Evolutionary conservation across 139 green algal genomes (phyloP), one percentile per base, ranked within the genome.

Genomic region (Chlorella sp.): DNA sequence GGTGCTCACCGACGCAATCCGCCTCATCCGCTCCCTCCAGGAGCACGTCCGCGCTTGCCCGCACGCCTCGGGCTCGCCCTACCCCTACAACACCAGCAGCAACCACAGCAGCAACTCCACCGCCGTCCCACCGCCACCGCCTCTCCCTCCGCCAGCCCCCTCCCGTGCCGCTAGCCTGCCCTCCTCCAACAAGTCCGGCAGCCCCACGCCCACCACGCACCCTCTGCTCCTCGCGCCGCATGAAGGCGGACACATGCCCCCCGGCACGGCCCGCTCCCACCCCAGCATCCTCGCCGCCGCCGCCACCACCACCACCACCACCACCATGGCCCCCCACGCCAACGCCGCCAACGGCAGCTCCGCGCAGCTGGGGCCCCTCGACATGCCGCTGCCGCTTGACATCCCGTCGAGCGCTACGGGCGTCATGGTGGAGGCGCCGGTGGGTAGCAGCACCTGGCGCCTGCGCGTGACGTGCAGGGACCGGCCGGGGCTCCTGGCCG

Each of bases 1-100:
- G 32, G 77, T 91, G 1, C 77, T 91, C 32, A 72, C 83, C 22
- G 87, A 92, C 62, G 80, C 87, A 1, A 92, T 92, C 35, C 32
- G 51, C 17, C 74, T 91, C 10, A 70, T 92, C 6, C 79, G 77
- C 17, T 49, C 74, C 3, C 74, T 89, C 33, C 79, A 87, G 62
- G 49, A 79, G 59, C 76, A 83, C 61, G 3, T 30, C 20, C 55
- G 22, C 55, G 27, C 20, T 10, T 31, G 20, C 55, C 20, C 4
- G 17, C 4, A 4, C 4, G 55, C 55, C 55, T n/a, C n/a, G n/a
- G n/a, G n/a, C n/a, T n/a, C n/a, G n/a, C n/a, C n/a, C n/a, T n/a
- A n/a, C n/a, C n/a, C n/a, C n/a, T n/a, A n/a, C n/a, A n/a, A n/a
- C n/a, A n/a, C n/a, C n/a, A n/a, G n/a, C n/a, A n/a, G n/a, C n/a